Evolutionary conservation across 371 early-diverging fungal species (phyloP), one percentile per base, ranked within the genome.

Genomic region (Polyrhizophydium stewartii): DNA sequence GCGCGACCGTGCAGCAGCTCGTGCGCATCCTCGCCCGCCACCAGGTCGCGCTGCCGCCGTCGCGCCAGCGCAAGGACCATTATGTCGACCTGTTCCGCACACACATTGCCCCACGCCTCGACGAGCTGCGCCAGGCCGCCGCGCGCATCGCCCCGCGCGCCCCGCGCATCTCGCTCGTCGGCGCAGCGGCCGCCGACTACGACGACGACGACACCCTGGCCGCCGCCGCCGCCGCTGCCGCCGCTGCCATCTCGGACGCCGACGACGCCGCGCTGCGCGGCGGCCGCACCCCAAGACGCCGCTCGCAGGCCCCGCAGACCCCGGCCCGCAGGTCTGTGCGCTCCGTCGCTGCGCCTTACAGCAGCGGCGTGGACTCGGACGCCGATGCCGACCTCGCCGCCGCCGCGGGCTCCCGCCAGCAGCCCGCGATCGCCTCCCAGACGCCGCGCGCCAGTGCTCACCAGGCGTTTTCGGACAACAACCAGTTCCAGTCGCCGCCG

Each of bases 21-120:
- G 56, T 64, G 13, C 50, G 59, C 25, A 46, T 70, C 38, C 70
- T 78, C 24, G 28, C 63, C 31, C 41, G 32, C 24, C 66, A 71
- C 45, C 65, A 67, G 40, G 64, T 78, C 32, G 52, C 22, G 13
- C 63, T 75, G 25, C 74, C 78, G n/a, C 55, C 59, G 19, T 57
- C 61, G 32, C 53, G 65, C 13, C 55, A 50, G 55, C 60, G 62
- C 49, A 70, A 72, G 56, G 56, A 60, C 2, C 49, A 63, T 38
- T 78, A 75, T 62, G 63, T 73, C 22, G 66, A 65, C 41, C 61
- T 76, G 55, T 71, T 66, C 59, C 19, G 62, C 16, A 37, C 38
- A 25, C 31, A 63, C 32, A 52, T 70, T 30, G 57, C 63, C 2
- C 57, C 62, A 27, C 58, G 55, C 31, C 52, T 63, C 17, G 47